These are phyloP conservation scores for Gossypium sturtianum DNA, from an alignment of 345 rosid genomes.

Conservation along the genomic window DNA sequence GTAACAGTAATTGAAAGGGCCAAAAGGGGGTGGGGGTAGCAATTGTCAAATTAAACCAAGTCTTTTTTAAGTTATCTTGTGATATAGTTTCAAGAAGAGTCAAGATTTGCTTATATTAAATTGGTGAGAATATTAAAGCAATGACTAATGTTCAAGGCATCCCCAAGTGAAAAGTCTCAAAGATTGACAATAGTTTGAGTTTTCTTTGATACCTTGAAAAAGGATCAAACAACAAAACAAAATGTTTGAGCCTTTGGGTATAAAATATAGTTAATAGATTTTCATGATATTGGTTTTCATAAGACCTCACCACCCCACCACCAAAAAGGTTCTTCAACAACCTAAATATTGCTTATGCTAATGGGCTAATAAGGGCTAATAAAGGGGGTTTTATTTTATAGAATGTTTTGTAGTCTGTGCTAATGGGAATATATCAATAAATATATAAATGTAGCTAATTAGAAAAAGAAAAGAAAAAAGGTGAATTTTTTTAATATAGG, in stretches of 20 bases:
- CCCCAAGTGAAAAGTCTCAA: background rate
- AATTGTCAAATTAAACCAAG: background rate
- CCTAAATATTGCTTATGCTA: too few relatives aligned
- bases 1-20: background rate
- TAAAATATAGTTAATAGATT: too few relatives aligned
- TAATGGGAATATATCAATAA: background rate
- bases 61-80: background rate
- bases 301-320: background rate
- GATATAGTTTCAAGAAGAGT: background rate
- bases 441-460: too few relatives aligned
- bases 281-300: too few relatives aligned
- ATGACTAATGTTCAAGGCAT: background rate
- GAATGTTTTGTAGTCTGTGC: background rate
- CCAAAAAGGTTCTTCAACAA: too few relatives aligned
- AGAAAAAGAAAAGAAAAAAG: background rate
- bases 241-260: background rate
- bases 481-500: background rate
- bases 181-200: background rate
- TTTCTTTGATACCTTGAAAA: background rate
- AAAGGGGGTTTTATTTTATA: background rate
- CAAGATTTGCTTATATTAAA: background rate
- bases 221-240: background rate
- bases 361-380: background rate
- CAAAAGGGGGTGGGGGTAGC: background rate
- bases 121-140: constrained; percentile 1